Evolutionary conservation across 495 filamentous ascomycete genomes (phyloP), one percentile per base, ranked within the genome.

Genomic region (Podospora conica): DNA sequence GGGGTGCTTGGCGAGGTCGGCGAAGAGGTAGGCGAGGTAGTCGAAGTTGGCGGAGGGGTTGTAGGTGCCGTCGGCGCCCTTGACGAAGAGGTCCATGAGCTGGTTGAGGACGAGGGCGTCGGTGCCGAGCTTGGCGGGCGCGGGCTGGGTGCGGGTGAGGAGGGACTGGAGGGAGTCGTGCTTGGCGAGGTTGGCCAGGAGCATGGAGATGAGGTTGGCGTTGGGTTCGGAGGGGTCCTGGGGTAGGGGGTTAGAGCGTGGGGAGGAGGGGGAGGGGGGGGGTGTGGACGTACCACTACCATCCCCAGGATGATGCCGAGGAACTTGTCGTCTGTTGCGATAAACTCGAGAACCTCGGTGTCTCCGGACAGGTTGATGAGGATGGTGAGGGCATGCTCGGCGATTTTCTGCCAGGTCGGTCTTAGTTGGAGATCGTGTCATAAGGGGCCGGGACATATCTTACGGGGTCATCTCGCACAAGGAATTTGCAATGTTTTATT

Each of bases 51-150:
- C 92, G n/a, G 89, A 64, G 70, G 90, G 88, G 79, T 98, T 98
- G 72, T 93, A 91, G 3, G 80, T 78, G 1, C 88, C 89, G 64
- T 91, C 88, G 3, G 90, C 87, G 12, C 93, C 93, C 77, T 92
- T 93, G 64, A 98, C 96, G 73, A 98, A 98, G 71, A 94, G 89
- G 74, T 97, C 95, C 70, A 98, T 88, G 21, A 98, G 79, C 73
- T 98, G 96, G 74, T 96, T 91, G 60, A 97, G 86, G 12, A 89
- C 90, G 54, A 86, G 80, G 29, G 87, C 81, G 4, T 90, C 89
- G 3, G 93, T 93, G 22, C 89, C 79, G 24, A 85, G 81, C 18
- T 82, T 82, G 23, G 78, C 76, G 7, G 89, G 88, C 10, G 86
- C 75, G 10, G 78, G 69, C 58, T 90, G 87, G 68, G 88, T 89